Evolutionary conservation across 768 basidiomycete species (phyloP).

Genomic region (Rhizopogon sp.): DNA sequence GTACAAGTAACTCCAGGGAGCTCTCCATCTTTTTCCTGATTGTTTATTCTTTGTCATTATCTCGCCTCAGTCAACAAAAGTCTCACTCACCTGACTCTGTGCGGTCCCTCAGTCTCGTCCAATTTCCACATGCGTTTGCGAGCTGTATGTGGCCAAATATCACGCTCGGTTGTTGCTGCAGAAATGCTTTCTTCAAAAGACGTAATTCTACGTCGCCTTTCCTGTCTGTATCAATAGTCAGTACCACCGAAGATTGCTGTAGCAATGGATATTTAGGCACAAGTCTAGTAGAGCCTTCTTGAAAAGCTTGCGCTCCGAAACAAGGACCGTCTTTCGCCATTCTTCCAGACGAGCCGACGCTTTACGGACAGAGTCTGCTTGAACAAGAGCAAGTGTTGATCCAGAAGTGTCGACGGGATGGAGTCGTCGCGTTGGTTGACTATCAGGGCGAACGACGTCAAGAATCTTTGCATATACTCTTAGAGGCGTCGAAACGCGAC

Average conservation of each 20-base stretch:
- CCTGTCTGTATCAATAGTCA: conserved; percentile 47
- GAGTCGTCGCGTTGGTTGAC: neutral
- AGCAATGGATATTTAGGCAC: conserved; percentile 30
- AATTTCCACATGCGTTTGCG: conserved; percentile 60
- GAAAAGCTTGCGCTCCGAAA: conserved; percentile 66
- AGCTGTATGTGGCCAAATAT: conserved; percentile 68
- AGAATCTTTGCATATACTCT: conserved; percentile 41
- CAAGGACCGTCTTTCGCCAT: conserved; percentile 67
- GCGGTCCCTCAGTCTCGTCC: conserved; percentile 90
- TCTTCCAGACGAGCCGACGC: conserved; percentile 58
- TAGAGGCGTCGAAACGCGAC: neutral
- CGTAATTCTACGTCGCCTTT: conserved; percentile 67
- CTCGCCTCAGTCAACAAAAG: neutral
- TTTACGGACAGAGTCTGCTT: conserved; percentile 47
- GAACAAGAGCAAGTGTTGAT: conserved; percentile 15
- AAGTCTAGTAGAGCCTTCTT: conserved; percentile 70
- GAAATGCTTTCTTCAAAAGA: conserved; percentile 56
- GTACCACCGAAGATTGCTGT: neutral
- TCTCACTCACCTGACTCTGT: conserved; percentile 65
- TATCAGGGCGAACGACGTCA: conserved; percentile 41
- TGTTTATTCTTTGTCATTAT: neutral
- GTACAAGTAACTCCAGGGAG: conserved; percentile 34
- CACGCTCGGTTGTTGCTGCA: conserved; percentile 67
- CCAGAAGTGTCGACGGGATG: neutral
- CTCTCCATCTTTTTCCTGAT: conserved; percentile 75